Conservation (phyloP, 257 asterid species). For the Buddleja alternifolia region DNA sequence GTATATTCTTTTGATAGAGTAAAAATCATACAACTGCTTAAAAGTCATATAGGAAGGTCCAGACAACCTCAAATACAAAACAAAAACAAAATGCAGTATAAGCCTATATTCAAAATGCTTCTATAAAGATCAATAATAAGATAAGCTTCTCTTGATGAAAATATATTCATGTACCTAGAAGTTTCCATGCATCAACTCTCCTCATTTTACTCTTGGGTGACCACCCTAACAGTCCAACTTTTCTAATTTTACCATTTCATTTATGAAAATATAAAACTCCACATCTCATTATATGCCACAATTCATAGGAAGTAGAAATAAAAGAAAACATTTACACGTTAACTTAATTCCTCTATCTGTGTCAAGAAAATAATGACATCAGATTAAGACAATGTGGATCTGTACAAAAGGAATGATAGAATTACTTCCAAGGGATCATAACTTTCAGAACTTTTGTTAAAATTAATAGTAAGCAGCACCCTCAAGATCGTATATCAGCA, state of each 20-base stretch:
- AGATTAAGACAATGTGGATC: neutral
- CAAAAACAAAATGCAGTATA: constrained; percentile 19
- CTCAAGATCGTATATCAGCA: neutral
- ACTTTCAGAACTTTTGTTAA: constrained; percentile 6
- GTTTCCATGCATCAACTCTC: too few species aligned
- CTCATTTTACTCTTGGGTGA: too few species aligned
- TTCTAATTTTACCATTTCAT: constrained; percentile 3
- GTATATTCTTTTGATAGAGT: neutral
- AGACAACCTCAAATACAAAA: neutral
- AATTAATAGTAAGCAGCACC: constrained; percentile 21
- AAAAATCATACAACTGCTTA: constrained; percentile 16
- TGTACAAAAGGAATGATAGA: constrained; percentile 13
- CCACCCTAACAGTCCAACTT: constrained; percentile 11
- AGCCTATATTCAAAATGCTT: constrained; percentile 1
- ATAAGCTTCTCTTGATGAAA: neutral
- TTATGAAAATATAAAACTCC: neutral
- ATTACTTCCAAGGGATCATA: constrained; percentile 28
- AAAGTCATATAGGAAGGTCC: neutral
- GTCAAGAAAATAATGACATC: constrained; percentile 18
- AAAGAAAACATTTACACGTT: neutral
- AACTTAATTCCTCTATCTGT: neutral
- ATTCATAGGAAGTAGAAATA: constrained; percentile 1
- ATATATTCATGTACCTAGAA: too few species aligned
- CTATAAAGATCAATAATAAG: constrained; percentile 11
- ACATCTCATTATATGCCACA: neutral